These are phyloP conservation scores for Nothomitra cinnamomea DNA, from an alignment of 2,329 filamentous ascomycete genomes.

Conservation along the genomic window DNA sequence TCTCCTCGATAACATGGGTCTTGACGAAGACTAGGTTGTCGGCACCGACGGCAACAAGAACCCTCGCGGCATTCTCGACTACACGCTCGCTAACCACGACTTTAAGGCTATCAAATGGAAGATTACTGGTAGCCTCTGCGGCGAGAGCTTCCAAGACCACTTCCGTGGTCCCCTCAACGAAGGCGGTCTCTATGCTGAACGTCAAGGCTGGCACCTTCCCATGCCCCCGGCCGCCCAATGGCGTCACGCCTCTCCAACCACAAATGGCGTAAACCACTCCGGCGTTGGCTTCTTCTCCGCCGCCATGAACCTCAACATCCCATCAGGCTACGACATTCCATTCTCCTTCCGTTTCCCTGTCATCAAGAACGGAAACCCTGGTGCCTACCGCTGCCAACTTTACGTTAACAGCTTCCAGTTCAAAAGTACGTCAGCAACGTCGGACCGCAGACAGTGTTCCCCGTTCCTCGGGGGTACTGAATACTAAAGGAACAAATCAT, in stretches of 20 bases:
- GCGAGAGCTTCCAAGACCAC: constrained; percentile 35
- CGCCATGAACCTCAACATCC: constrained; percentile 32
- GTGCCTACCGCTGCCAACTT: constrained; percentile 25
- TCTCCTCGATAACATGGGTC: constrained; percentile 16
- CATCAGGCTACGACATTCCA: constrained; percentile 36
- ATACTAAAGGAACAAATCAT: constrained; percentile 31
- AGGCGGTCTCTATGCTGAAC: constrained; percentile 36
- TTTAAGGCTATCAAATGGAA: constrained; percentile 27
- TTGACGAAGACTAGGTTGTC: constrained; percentile 12
- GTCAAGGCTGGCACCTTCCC: constrained; percentile 38
- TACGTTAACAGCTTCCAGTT: constrained; percentile 36
- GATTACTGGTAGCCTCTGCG: constrained; percentile 40
- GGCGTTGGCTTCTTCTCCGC: constrained; percentile 37
- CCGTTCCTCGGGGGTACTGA: constrained; percentile 33
- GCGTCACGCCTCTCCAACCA: constrained; percentile 10
- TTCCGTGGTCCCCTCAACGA: constrained; percentile 39
- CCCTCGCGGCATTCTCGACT: constrained; percentile 34
- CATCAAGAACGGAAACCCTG: constrained; percentile 13
- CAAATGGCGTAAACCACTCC: constrained; percentile 23
- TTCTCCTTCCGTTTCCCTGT: constrained; percentile 31
- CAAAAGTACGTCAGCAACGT: constrained; percentile 34
- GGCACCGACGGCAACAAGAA: constrained; percentile 25
- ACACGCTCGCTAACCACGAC: neutral
- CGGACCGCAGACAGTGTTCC: constrained; percentile 32
- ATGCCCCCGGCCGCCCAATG: constrained; percentile 24